These are phyloP conservation scores for Borealophlyctis nickersoniae DNA, from an alignment of 192 early-diverging fungal species.

Conservation along the genomic window DNA sequence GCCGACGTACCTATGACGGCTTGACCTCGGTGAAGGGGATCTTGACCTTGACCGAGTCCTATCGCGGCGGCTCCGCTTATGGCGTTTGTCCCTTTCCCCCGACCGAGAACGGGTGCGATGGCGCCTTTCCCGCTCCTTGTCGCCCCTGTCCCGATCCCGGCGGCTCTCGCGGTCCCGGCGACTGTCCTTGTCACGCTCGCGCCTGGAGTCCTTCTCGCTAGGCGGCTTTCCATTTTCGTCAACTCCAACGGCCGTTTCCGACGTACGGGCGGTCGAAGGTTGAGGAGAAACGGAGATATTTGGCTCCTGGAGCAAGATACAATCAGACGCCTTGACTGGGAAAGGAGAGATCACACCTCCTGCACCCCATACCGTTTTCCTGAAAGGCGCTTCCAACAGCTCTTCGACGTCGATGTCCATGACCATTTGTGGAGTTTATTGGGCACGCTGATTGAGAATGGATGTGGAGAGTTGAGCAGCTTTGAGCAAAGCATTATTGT, in stretches of 20 bases:
- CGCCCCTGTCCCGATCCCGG: slow-evolving; percentile 2
- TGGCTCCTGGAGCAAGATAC: neutral
- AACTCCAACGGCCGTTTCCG: neutral
- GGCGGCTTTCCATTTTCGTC: slow-evolving; percentile 3
- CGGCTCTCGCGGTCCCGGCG: slow-evolving; percentile 9
- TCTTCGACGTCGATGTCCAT: slow-evolving; percentile 43
- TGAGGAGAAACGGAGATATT: no score
- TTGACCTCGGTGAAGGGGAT: neutral
- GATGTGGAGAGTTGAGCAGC: no score
- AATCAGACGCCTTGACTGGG: neutral
- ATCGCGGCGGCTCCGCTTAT: neutral
- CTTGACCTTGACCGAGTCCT: neutral
- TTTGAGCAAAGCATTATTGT: no score
- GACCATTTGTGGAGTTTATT: no score
- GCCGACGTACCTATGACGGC: neutral
- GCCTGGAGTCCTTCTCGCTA: slow-evolving; percentile 1
- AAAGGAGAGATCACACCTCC: neutral
- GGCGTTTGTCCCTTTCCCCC: neutral
- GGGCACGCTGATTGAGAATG: no score
- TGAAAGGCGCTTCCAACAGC: slow-evolving; percentile 50
- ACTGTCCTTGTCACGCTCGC: slow-evolving; percentile 8
- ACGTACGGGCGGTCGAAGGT: no score
- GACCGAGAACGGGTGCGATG: slow-evolving; percentile 9
- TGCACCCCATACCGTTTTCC: slow-evolving; percentile 23
- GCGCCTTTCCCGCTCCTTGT: slow-evolving; percentile 16